Conservation (phyloP, 2,329 filamentous ascomycete species). For the Biscogniauxia mediterranea region DNA sequence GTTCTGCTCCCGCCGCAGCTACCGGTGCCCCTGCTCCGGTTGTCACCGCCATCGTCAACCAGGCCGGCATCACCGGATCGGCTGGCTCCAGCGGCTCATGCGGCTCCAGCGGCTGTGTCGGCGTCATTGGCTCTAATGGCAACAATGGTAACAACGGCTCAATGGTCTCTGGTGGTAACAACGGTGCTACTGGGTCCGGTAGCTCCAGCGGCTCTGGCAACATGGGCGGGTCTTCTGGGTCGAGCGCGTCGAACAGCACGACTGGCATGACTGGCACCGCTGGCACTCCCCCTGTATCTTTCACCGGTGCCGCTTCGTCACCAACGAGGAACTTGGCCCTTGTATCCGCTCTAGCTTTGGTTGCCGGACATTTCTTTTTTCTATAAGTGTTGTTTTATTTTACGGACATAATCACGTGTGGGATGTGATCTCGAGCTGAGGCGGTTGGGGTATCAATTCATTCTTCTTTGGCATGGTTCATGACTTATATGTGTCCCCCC, state of each 20-base stretch:
- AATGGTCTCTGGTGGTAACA: background rate
- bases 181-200: background rate
- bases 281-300: constrained; percentile 14
- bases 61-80: background rate
- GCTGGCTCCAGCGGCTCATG: background rate
- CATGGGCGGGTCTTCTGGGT: constrained; percentile 1
- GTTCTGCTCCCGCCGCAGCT: constrained; percentile 5
- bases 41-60: constrained; percentile 2
- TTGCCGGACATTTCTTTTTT: constrained; percentile 28
- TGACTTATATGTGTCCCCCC: constrained; percentile 17
- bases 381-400: constrained; percentile 21
- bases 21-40: constrained; percentile 5
- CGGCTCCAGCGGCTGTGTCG: background rate
- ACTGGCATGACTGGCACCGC: constrained; percentile 4
- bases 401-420: background rate
- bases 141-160: too few relatives aligned
- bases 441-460: constrained; percentile 5
- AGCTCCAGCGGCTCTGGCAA: background rate
- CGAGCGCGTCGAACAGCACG: constrained; percentile 1
- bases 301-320: constrained; percentile 27
- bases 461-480: constrained; percentile 22
- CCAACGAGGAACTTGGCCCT: constrained; percentile 28
- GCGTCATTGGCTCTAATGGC: too few relatives aligned
- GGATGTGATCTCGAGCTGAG: constrained; percentile 1
- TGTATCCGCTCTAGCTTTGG: constrained; percentile 27